A percentile compares a stretch with the other conserved stretches of the same genome.
Evolutionary conservation across 768 basidiomycete species (phyloP).

Genomic region (Suillus variegatus): DNA sequence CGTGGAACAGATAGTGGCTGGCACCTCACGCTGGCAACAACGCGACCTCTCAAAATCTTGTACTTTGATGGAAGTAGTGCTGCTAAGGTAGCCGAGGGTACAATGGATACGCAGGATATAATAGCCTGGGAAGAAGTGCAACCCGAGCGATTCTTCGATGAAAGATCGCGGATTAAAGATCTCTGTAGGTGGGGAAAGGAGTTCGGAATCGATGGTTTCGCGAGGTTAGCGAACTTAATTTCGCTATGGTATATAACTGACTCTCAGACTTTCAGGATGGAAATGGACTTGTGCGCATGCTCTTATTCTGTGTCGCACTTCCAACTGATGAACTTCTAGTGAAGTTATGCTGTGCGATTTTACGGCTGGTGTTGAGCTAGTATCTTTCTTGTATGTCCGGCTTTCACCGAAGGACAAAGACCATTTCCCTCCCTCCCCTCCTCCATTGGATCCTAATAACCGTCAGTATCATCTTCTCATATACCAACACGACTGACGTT

Average conservation of each 20-base stretch:
- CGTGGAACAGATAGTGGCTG: conserved; percentile 20
- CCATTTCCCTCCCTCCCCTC: background rate
- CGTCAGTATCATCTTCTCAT: background rate
- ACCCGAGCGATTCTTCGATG: conserved; percentile 20
- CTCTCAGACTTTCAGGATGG: conserved; percentile 37
- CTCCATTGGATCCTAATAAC: background rate
- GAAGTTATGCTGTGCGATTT: conserved; percentile 54
- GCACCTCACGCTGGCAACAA: conserved; percentile 31
- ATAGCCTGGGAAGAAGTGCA: conserved; percentile 29
- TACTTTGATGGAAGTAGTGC: conserved; percentile 36
- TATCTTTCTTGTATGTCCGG: conserved; percentile 39
- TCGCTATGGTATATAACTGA: background rate
- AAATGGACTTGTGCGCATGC: conserved; percentile 48
- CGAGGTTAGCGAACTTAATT: conserved; percentile 20
- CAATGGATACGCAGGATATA: conserved; percentile 38
- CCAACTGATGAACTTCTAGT: conserved; percentile 22
- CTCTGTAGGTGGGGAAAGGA: conserved; percentile 36
- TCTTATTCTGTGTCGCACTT: background rate
- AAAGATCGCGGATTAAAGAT: conserved; percentile 27
- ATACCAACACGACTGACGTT: background rate
- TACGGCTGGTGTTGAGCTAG: conserved; percentile 37
- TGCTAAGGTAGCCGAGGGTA: conserved; percentile 31
- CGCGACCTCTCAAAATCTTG: conserved; percentile 30
- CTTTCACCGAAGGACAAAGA: background rate
- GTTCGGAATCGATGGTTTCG: conserved; percentile 35